Conservation (phyloP, 441 rosid species). For the Erysimum pusillum region DNA sequence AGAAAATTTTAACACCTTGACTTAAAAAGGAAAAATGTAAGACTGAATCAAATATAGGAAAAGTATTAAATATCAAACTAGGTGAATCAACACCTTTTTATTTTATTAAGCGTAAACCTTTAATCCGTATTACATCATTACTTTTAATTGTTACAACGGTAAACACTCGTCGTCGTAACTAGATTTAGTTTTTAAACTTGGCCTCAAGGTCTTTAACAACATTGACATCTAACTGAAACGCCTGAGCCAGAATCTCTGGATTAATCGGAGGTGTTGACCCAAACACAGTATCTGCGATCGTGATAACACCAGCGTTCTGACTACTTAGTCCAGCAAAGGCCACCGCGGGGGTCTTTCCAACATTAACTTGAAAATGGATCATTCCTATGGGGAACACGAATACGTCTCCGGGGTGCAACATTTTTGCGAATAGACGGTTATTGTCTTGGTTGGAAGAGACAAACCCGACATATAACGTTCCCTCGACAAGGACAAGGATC, state of each 20-base stretch:
- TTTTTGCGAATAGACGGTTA: too few species aligned
- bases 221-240: slow-evolving; percentile 49
- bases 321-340: too few species aligned
- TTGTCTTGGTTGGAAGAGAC: too few species aligned
- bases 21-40: background rate
- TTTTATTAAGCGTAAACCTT: too few species aligned
- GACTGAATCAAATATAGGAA: background rate
- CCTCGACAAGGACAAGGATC: too few species aligned
- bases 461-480: too few species aligned
- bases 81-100: slow-evolving; percentile 23
- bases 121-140: slow-evolving; percentile 10
- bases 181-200: slow-evolving; percentile 25
- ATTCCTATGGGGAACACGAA: too few species aligned
- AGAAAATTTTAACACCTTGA: too few species aligned
- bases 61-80: slow-evolving; percentile 5
- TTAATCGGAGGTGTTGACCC: slow-evolving; percentile 49
- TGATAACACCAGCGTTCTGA: too few species aligned
- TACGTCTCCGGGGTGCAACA: too few species aligned
- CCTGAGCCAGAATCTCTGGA: slow-evolving; percentile 46
- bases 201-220: slow-evolving; percentile 46
- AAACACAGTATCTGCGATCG: slow-evolving; percentile 52
- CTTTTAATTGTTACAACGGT: background rate
- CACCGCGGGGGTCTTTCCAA: too few species aligned
- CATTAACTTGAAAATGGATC: too few species aligned
- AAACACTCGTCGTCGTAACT: slow-evolving; percentile 5